Evolutionary conservation across 1,284 basidiomycete species (phyloP).

Genomic region (Apiotrichum brassicae): DNA sequence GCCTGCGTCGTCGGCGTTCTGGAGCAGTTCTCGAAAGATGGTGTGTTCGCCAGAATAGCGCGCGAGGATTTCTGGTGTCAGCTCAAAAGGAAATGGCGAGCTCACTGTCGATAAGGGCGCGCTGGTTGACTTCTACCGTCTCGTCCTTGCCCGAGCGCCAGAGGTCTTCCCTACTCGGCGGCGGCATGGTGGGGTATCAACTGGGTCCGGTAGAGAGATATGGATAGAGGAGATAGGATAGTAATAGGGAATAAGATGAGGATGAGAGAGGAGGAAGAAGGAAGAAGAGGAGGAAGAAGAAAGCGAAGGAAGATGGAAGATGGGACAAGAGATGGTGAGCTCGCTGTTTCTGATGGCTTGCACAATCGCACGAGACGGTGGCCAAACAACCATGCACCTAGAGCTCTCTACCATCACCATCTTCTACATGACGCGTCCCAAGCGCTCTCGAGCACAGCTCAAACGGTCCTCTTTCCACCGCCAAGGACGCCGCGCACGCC

Average conservation of each 20-base stretch:
- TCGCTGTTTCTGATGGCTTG: too few relatives aligned
- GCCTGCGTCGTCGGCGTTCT: slow-evolving; percentile 93
- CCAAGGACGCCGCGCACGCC: too few relatives aligned
- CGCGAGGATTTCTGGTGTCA: slow-evolving; percentile 60
- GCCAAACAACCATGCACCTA: too few relatives aligned
- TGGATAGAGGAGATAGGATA: not conserved
- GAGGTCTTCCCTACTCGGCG: slow-evolving; percentile 29
- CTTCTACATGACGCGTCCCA: too few relatives aligned
- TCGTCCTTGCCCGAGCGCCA: slow-evolving; percentile 44
- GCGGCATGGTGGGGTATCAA: slow-evolving; percentile 17
- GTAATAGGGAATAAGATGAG: not conserved
- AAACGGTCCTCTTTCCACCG: too few relatives aligned
- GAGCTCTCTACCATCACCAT: too few relatives aligned
- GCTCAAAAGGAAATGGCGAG: not conserved
- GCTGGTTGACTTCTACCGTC: slow-evolving; percentile 81
- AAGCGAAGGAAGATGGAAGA: not conserved
- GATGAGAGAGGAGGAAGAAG: not conserved
- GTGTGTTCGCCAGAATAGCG: slow-evolving; percentile 92
- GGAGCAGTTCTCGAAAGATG: slow-evolving; percentile 80
- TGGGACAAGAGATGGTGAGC: too few relatives aligned
- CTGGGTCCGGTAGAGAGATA: too few relatives aligned
- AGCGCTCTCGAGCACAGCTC: too few relatives aligned
- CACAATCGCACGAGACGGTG: too few relatives aligned
- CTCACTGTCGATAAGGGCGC: slow-evolving; percentile 79
- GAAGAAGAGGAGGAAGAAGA: not conserved